These are phyloP conservation scores for Lactuca sativa DNA, from an alignment of 129 eudicot species.

Conservation along the genomic window DNA sequence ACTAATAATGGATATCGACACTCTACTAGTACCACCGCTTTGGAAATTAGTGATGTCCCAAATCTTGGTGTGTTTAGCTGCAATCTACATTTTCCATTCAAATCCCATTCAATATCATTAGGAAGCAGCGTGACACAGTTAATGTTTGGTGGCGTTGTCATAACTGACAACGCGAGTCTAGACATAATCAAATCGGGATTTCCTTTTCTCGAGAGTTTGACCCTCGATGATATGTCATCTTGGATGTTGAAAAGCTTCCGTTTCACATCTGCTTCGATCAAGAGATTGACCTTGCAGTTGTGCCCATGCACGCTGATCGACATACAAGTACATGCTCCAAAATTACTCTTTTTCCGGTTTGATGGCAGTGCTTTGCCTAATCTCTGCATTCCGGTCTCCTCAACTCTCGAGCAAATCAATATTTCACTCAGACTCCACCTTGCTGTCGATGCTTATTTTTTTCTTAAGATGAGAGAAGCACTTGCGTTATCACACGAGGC, in stretches of 20 bases:
- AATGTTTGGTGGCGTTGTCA: not conserved
- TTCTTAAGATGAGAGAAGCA: no score
- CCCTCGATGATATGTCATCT: not conserved
- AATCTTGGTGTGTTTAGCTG: not conserved
- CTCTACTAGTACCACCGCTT: not conserved
- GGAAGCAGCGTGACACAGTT: not conserved
- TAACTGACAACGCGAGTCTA: not conserved
- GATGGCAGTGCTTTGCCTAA: not conserved
- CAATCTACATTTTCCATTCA: not conserved
- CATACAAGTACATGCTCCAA: not conserved
- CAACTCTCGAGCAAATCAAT: not conserved
- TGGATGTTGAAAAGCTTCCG: no score
- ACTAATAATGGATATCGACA: not conserved
- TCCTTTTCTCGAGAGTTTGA: constrained; percentile 5
- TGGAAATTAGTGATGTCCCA: not conserved
- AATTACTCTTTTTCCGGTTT: not conserved
- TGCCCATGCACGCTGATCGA: no score
- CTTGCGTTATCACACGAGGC: not conserved
- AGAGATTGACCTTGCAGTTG: no score
- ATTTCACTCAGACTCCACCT: not conserved
- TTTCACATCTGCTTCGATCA: not conserved
- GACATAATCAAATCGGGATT: not conserved
- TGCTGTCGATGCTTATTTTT: not conserved
- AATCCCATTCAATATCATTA: not conserved
- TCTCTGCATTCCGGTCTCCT: not conserved